These are phyloP conservation scores for Calonectria pauciramosa DNA, from an alignment of 2,329 filamentous ascomycete genomes.

Conservation along the genomic window DNA sequence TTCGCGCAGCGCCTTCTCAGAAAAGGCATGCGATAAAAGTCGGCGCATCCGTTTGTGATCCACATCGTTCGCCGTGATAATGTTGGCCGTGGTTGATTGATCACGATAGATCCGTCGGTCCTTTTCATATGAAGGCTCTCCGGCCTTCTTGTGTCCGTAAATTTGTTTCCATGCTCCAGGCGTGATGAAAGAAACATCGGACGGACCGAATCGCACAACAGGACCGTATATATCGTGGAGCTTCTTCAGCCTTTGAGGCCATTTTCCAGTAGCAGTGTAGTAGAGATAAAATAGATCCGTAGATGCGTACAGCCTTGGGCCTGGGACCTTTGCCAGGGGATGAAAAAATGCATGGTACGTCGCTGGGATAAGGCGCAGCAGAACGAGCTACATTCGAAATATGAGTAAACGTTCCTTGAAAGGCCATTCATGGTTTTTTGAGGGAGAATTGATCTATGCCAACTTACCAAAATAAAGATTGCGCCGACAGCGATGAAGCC, in stretches of 20 bases:
- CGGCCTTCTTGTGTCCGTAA: neutral
- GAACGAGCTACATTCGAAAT: neutral
- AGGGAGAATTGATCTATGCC: neutral
- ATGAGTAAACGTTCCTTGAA: neutral
- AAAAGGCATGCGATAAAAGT: neutral
- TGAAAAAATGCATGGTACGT: neutral
- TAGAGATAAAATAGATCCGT: neutral
- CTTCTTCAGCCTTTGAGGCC: neutral
- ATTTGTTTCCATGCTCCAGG: neutral
- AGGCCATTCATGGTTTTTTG: neutral
- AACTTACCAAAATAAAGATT: neutral
- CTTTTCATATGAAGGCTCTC: neutral
- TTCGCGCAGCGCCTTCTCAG: neutral
- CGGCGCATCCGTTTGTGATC: neutral
- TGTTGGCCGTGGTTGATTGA: neutral
- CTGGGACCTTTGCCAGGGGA: neutral
- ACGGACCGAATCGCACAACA: neutral
- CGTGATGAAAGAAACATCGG: neutral
- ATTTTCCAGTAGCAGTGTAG: neutral
- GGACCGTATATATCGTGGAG: neutral
- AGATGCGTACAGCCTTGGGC: neutral
- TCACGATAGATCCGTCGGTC: neutral
- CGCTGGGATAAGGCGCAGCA: neutral
- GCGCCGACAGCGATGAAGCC: neutral
- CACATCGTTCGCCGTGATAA: neutral